A percentile compares a stretch with the other conserved stretches of the same genome.
phyloP scores from a whole-genome alignment of 371 early-diverging fungal genomes.

The Actinomortierella wolfii region DNA sequence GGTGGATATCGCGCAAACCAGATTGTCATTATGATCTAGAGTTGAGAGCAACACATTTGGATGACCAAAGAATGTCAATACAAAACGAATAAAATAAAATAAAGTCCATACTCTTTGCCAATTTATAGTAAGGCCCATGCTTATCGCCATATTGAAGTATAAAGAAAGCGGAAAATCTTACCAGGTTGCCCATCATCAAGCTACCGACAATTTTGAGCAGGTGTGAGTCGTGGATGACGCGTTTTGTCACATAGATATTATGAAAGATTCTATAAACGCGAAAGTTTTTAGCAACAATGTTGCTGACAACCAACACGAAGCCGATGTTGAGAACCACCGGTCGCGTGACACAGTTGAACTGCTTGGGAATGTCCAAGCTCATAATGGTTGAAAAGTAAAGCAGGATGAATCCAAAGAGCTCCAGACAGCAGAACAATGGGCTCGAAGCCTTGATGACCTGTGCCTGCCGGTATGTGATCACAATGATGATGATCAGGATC shows the following conservation, averaged over 20 bases:
- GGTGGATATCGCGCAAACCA: slow-evolving; percentile 51
- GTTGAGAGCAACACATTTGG: background rate
- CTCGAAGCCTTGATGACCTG: slow-evolving; percentile 64
- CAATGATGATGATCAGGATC: slow-evolving; percentile 51
- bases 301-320: slow-evolving; percentile 59
- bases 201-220: slow-evolving; percentile 55
- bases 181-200: slow-evolving; percentile 55
- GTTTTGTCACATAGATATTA: slow-evolving; percentile 63
- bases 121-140: too few relatives aligned
- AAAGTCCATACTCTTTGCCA: too few relatives aligned
- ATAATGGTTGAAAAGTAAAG: slow-evolving; percentile 55
- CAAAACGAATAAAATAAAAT: background rate
- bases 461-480: slow-evolving; percentile 52
- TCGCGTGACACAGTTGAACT: slow-evolving; percentile 49
- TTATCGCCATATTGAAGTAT: background rate
- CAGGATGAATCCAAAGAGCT: slow-evolving; percentile 59
- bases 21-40: slow-evolving; percentile 49
- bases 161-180: slow-evolving; percentile 20
- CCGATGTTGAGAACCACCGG: slow-evolving; percentile 59
- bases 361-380: slow-evolving; percentile 58
- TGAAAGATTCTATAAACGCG: slow-evolving; percentile 65
- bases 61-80: background rate
- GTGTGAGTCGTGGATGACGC: slow-evolving; percentile 60
- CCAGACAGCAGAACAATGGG: slow-evolving; percentile 63
- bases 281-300: slow-evolving; percentile 69